phyloP scores from a whole-genome alignment of 2,329 filamentous ascomycete species.

The Talaromyces sp. region DNA sequence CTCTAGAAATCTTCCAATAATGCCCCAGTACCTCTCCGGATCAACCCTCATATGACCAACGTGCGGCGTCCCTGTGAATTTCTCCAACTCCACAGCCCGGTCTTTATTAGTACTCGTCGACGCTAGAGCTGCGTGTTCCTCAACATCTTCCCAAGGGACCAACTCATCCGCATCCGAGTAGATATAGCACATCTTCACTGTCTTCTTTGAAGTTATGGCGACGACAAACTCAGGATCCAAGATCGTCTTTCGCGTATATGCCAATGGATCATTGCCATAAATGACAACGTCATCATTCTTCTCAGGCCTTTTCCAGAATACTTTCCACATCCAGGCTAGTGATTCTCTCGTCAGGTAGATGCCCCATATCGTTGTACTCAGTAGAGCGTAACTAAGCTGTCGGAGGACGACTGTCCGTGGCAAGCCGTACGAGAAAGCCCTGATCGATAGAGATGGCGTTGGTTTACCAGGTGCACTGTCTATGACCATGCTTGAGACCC shows the following conservation, averaged over 20 bases:
- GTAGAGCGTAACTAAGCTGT: conserved; percentile 25
- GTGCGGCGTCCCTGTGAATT: conserved; percentile 37
- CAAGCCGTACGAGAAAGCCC: conserved; percentile 36
- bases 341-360: conserved; percentile 23
- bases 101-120: conserved; percentile 23
- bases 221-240: conserved; percentile 29
- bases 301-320: not conserved
- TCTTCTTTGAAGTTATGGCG: not conserved
- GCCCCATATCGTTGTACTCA: conserved; percentile 27
- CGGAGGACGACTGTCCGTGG: conserved; percentile 32
- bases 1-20: conserved; percentile 26
- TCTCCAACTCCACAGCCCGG: conserved; percentile 34
- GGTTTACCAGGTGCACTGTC: conserved; percentile 46
- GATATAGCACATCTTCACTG: conserved; percentile 34
- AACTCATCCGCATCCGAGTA: conserved; percentile 41
- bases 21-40: conserved; percentile 39
- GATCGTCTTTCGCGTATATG: conserved; percentile 28
- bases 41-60: conserved; percentile 40
- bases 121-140: conserved; percentile 35
- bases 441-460: conserved; percentile 25
- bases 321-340: not conserved
- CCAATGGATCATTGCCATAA: conserved; percentile 25
- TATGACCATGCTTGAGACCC: conserved; percentile 41
- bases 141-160: conserved; percentile 35
- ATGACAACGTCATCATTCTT: not conserved